Evolutionary conservation across 2,329 filamentous ascomycete genomes (phyloP).

Genomic region (Aspergillus amoenus): DNA sequence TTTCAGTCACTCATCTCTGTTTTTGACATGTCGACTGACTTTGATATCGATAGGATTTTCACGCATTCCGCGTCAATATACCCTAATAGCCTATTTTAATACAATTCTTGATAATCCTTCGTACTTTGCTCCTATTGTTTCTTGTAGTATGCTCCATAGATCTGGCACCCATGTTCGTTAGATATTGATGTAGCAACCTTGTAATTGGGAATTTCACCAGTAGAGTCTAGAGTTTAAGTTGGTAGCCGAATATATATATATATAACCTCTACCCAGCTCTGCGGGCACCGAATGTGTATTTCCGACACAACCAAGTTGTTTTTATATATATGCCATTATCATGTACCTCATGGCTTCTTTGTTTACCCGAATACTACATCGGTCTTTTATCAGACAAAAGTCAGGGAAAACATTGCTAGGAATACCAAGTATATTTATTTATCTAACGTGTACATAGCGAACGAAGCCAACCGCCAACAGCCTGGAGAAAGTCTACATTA

Average conservation of each 20-base stretch:
- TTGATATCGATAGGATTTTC: slow-evolving; percentile 5
- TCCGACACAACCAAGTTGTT: too few relatives aligned
- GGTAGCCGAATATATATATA: not conserved
- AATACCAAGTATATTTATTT: slow-evolving; percentile 5
- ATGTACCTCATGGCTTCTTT: not conserved
- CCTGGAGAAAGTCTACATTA: slow-evolving; percentile 8
- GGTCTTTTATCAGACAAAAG: not conserved
- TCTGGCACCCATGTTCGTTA: not conserved
- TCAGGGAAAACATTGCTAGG: not conserved
- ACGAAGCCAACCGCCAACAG: not conserved
- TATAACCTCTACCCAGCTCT: not conserved
- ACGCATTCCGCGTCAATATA: too few relatives aligned
- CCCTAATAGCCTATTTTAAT: not conserved
- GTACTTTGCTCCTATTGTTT: not conserved
- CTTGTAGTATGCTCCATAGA: not conserved
- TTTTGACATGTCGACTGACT: slow-evolving; percentile 23
- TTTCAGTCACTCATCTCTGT: slow-evolving; percentile 15
- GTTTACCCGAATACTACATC: not conserved
- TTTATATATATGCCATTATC: too few relatives aligned
- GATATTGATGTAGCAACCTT: not conserved
- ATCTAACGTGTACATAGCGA: slow-evolving; percentile 11
- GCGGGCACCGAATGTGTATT: too few relatives aligned
- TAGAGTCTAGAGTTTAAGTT: too few relatives aligned
- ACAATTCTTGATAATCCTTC: not conserved
- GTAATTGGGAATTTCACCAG: not conserved